Conservation (phyloP, 2,329 filamentous ascomycete genomes). For the Paradendryphiella salina region DNA sequence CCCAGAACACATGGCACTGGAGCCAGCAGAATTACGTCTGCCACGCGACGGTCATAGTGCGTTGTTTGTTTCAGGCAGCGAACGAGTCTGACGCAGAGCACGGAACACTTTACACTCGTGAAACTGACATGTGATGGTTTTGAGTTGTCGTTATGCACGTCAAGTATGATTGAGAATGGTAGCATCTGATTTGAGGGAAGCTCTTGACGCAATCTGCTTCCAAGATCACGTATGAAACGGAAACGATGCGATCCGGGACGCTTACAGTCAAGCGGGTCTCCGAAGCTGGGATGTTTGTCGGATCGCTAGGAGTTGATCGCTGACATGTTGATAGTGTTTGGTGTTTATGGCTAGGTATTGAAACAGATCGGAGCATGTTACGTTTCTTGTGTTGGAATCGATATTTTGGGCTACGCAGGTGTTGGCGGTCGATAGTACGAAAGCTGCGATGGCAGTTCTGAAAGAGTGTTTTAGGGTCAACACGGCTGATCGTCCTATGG, state of each 20-base stretch:
- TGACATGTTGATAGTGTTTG: no score
- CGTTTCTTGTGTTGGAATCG: no score
- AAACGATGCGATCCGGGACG: neutral
- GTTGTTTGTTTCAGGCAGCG: neutral
- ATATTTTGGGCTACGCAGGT: no score
- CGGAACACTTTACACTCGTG: neutral
- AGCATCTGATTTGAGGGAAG: neutral
- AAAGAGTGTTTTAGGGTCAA: no score
- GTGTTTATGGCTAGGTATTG: no score
- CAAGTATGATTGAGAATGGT: slow-evolving; percentile 2
- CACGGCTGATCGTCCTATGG: no score
- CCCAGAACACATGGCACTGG: slow-evolving; percentile 16
- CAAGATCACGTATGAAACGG: neutral
- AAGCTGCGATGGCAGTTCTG: no score
- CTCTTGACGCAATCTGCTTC: neutral
- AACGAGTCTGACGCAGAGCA: neutral
- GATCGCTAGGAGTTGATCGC: neutral
- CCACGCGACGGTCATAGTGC: slow-evolving; percentile 14
- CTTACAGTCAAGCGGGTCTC: neutral
- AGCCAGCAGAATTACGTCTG: slow-evolving; percentile 18
- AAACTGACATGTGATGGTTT: neutral
- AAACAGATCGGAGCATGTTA: no score
- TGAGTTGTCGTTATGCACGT: neutral
- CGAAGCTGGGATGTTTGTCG: neutral
- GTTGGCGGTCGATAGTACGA: no score